Base-by-base conservation (phyloP, 139 green algal species). In the Chlorella sorokiniana region DNA sequence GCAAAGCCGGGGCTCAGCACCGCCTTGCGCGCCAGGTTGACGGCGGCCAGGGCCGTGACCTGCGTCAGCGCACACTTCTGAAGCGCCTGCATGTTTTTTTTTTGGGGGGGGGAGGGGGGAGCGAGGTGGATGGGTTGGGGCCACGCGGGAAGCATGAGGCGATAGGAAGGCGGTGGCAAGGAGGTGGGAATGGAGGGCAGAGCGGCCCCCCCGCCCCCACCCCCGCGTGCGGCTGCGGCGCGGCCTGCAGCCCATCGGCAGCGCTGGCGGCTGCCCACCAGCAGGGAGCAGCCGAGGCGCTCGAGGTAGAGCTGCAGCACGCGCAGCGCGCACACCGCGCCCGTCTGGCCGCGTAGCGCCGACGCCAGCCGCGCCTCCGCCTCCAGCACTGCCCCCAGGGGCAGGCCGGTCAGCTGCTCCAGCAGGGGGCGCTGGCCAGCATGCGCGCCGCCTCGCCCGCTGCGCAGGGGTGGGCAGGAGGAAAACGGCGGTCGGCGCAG, bases 241-340 rank as follows among this genome's bases (percentile, higher is more conserved):
- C n/a, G n/a, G n/a, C n/a, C n/a, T n/a, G n/a, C n/a, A n/a, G n/a
- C n/a, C n/a, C n/a, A 20, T 29, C 3, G 6, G 9, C 35, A 71
- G 37, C 37, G 2, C 18, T 20, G 35, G 65, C 37, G 4, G n/a
- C 68, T 5, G 27, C 67, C 41, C 79, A 84, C 79, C 79, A 59
- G 27, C 51, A 72, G 38, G 62, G 29, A 68, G 71, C 72, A 83
- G 25, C 93, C 93, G 76, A 96, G 85, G 44, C 93, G 85, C 84
- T 96, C 92, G 64, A 96, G 77, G 84, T 93, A 95, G 31, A 97
- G 90, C 84, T 94, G 90, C 42, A 96, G 84, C 51, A 90, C 84
- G 45, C 94, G 86, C 77, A 95, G 86, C 20, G 87, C 79, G 0
- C 86, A 95, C 75, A 97, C 93, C 64, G 88, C 89, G 63, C 81